Base-by-base conservation (phyloP, 2,329 filamentous ascomycete species). In the Aspergillus unguis region DNA sequence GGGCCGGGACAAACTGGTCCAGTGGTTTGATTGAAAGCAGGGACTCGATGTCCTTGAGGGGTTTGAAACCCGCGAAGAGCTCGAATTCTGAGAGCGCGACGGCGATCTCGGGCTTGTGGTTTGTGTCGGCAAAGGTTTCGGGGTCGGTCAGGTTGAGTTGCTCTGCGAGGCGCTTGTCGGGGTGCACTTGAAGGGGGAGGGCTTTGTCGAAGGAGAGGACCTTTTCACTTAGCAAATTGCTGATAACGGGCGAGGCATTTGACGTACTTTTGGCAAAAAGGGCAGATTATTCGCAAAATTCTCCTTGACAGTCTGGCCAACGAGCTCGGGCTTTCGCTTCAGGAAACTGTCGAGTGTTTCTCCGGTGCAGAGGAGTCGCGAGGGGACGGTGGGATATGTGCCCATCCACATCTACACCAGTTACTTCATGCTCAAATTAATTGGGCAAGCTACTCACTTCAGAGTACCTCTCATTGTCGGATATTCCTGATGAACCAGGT, bases 81-180 rank as follows among this genome's bases (percentile, higher is more conserved):
- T 91, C 87, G 61, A 92, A 91, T 25, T 83, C 80, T 9, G 80
- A 78, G 1, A 91, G 71, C 0, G 87, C 87, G 1, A 92, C 75
- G 1, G 87, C 87, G 48, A 92, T 91, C 65, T 92, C 87, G 1
- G 88, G 87, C 71, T 91, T 91, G 75, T 91, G 87, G 67, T 91
- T 91, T 2, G 80, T 73, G 58, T 92, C 87, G 1, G 81, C 82
- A 67, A 87, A 91, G 52, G 83, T 80, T 2, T 82, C 70, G 0
- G 87, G 86, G 49, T 89, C 77, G 58, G 82, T 67, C 49, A 78
- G 66, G 70, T 90, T 85, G 2, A 90, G 77, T 61, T 84, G 77
- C 6, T 77, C 71, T 0, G 87, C 81, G 1, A 90, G 78, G 0
- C 80, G 74, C 63, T 86, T 88, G 72, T 90, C 82, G 31, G 87